Evolutionary conservation across 129 eudicot species (phyloP).

Genomic region (Smallanthus sonchifolius): DNA sequence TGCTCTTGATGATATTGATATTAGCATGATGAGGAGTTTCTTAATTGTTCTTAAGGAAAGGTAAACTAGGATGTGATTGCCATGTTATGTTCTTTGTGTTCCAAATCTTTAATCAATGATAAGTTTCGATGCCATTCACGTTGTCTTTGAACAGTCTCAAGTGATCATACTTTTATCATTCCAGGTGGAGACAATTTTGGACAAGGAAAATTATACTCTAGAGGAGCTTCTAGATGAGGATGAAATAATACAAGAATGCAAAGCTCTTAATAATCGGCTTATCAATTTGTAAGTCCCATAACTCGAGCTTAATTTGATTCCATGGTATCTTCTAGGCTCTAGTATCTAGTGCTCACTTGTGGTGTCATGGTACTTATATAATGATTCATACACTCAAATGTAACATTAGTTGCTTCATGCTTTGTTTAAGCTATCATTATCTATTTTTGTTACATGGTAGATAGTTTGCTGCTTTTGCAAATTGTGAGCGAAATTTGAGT

Average conservation of each 20-base stretch:
- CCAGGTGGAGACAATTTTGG: slow-evolving; percentile 93
- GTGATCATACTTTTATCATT: background rate
- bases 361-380: background rate
- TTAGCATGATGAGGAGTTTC: slow-evolving; percentile 1
- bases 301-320: background rate
- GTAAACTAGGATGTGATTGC: slow-evolving; percentile 7
- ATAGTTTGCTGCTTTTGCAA: background rate
- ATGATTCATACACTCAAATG: background rate
- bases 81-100: slow-evolving; percentile 7
- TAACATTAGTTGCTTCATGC: background rate
- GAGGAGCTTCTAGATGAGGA: slow-evolving; percentile 96
- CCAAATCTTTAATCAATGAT: background rate
- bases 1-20: background rate
- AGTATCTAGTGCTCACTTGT: slow-evolving; percentile 10
- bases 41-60: background rate
- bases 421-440: slow-evolving; percentile 8
- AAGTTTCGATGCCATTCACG: background rate
- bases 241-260: slow-evolving; percentile 96
- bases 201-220: slow-evolving; percentile 72
- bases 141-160: slow-evolving; percentile 3
- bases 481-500: background rate
- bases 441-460: background rate
- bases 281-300: slow-evolving; percentile 63
- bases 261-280: slow-evolving; percentile 91
- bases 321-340: slow-evolving; percentile 1